Base-by-base conservation (phyloP, 495 filamentous ascomycete species). In the Stereocaulon alpinum region DNA sequence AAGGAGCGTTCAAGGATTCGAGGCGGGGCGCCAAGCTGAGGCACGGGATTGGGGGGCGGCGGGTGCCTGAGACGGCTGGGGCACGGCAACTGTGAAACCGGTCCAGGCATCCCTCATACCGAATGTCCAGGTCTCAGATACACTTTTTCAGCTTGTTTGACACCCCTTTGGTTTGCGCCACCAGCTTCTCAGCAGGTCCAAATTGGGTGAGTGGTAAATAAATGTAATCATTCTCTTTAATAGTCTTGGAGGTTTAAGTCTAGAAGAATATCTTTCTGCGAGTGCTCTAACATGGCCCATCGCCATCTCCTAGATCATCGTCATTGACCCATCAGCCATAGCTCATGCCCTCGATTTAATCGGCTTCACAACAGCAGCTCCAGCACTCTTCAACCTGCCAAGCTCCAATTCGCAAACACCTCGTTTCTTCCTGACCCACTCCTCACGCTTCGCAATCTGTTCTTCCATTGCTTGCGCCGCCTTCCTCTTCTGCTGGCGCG, bases 381-480 rank as follows among this genome's bases (percentile, higher is more conserved):
- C 61, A n/a, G 61, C 56, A 3, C 37, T 60, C 50, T 56, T 63
- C 52, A 63, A 47, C 9, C 61, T 37, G 15, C 61, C 61, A 7
- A 63, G 57, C 53, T 63, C 61, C 57, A 60, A 44, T 52, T 63
- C 61, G 52, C 58, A 60, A 30, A 63, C 58, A 27, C 61, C 61
- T 27, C 61, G 42, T 57, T 63, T 63, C 57, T 59, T 63, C 42
- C 52, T 41, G n/a, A 63, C 61, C 57, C 56, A 58, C 32, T 77
- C 69, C 62, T 85, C 70, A n/a, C 82, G 71, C 49, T 73, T 71
- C 56, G 72, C 75, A 50, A 86, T 71, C 72, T 94, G 84, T 1
- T 77, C 76, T 70, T 94, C 87, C 64, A 92, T 93, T 32, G 76
- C 71, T 37, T 72, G 71, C 10, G 84, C 80, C 14, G 86, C 72